phyloP scores from a whole-genome alignment of 768 basidiomycete species.

The Tylopilus balloui region DNA sequence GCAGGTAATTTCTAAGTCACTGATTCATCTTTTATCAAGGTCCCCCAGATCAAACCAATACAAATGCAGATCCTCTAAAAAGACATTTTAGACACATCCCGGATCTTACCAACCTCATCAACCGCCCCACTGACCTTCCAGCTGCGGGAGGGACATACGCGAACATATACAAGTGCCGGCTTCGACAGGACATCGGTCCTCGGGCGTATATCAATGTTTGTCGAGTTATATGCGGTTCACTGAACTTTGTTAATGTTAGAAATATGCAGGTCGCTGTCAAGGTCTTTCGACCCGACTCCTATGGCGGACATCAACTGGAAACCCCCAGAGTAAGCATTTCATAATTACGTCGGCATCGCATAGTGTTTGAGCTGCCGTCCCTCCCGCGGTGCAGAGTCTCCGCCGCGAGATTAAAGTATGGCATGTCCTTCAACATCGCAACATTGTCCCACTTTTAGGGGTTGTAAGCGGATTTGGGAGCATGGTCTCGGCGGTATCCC shows the following conservation, averaged over 20 bases:
- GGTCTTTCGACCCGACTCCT: neutral
- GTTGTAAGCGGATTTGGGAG: neutral
- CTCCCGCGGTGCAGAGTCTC: neutral
- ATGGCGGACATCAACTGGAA: neutral
- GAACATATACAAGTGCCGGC: neutral
- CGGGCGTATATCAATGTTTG: neutral
- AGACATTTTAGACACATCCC: neutral
- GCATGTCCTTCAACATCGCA: slow-evolving; percentile 2
- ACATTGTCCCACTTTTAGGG: slow-evolving; percentile 1
- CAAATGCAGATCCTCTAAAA: neutral
- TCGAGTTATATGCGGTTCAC: neutral
- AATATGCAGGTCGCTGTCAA: neutral
- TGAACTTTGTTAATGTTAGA: neutral
- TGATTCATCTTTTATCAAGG: neutral
- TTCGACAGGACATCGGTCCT: neutral
- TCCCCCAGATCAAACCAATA: neutral
- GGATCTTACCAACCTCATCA: neutral
- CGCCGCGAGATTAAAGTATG: slow-evolving; percentile 4
- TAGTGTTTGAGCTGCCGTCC: neutral
- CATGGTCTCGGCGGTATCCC: neutral
- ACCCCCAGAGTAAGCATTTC: neutral
- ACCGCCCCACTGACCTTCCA: neutral
- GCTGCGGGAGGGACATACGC: neutral
- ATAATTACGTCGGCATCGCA: no score
- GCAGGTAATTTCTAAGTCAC: neutral